Conservation (phyloP, 78 protist genomes). For the Protostelium mycophagum region DNA sequence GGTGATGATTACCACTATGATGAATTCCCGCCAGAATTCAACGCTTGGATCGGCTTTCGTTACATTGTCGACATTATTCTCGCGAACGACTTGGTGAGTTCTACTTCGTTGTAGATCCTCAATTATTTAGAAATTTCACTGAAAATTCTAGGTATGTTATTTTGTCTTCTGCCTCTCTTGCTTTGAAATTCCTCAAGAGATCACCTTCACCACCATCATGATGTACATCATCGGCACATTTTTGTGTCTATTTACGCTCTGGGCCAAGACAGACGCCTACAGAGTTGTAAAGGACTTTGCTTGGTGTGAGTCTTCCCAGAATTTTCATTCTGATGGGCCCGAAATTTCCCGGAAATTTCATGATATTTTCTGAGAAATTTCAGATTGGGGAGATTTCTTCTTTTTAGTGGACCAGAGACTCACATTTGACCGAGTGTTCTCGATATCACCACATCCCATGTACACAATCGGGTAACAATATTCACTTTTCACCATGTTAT, state of each 20-base stretch:
- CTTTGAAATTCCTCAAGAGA: constrained; percentile 26
- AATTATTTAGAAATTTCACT: constrained; percentile 1
- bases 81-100: constrained; percentile 58
- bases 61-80: constrained; percentile 73
- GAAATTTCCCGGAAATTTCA: background rate
- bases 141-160: constrained; percentile 5
- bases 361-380: background rate
- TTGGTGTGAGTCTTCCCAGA: constrained; percentile 59
- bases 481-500: background rate
- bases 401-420: constrained; percentile 72
- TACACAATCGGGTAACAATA: constrained; percentile 73
- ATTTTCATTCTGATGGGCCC: background rate
- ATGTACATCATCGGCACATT: constrained; percentile 55
- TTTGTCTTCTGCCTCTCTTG: constrained; percentile 19
- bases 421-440: constrained; percentile 81
- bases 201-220: constrained; percentile 15
- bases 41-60: constrained; percentile 85
- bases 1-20: constrained; percentile 54
- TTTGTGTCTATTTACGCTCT: constrained; percentile 48
- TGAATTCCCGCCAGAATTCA: constrained; percentile 64
- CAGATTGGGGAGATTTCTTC: constrained; percentile 90
- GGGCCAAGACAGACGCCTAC: constrained; percentile 85
- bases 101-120: background rate
- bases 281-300: constrained; percentile 87
- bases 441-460: constrained; percentile 90